Conservation (phyloP, 148 eudicot genomes). For the Oxyria digyna region DNA sequence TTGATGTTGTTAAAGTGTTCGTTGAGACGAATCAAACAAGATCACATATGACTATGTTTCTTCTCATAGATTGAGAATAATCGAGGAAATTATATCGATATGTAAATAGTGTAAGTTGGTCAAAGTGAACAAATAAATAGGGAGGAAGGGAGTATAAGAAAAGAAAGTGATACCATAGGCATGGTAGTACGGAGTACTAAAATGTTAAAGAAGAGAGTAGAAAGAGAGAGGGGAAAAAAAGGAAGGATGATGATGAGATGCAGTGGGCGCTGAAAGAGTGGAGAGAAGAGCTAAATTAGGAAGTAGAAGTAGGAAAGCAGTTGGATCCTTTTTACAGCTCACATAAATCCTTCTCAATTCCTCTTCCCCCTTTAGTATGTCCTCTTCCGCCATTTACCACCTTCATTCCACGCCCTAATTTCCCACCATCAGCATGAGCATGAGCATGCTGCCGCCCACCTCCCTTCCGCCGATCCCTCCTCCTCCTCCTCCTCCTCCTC, state of each 20-base stretch:
- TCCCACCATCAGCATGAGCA: too few relatives aligned
- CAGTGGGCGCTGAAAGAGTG: neutral
- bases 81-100: too few relatives aligned
- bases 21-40: too few relatives aligned
- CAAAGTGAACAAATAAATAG: too few relatives aligned
- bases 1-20: too few relatives aligned
- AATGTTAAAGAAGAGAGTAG: neutral
- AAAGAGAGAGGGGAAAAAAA: too few relatives aligned
- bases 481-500: neutral
- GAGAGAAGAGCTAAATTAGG: neutral
- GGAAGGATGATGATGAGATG: too few relatives aligned
- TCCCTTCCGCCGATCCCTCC: neutral
- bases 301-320: neutral
- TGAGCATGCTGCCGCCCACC: neutral
- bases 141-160: too few relatives aligned
- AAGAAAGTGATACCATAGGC: too few relatives aligned
- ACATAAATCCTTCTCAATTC: neutral
- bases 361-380: conserved; percentile 1
- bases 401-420: neutral
- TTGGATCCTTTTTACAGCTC: neutral
- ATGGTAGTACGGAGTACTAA: neutral
- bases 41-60: too few relatives aligned
- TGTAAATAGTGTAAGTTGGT: too few relatives aligned
- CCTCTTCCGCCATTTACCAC: neutral
- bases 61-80: too few relatives aligned